Conservation (phyloP, 139 green algal genomes). For the Desmodesmus armatus region DNA sequence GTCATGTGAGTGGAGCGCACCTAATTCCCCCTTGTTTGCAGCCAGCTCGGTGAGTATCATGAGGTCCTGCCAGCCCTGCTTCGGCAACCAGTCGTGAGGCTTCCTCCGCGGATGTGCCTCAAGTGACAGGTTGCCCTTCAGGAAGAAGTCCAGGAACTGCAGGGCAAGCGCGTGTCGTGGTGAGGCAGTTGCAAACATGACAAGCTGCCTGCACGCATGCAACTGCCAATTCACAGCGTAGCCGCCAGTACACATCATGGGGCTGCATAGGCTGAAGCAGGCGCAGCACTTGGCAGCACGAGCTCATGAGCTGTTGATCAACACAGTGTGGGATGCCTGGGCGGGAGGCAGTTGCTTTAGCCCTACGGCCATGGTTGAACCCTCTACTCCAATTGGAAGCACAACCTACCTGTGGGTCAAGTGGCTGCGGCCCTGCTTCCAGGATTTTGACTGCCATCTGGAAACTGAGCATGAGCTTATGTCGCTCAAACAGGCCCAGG, state of each 20-base stretch:
- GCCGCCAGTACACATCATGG: too few relatives aligned
- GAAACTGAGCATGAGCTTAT: slow-evolving; percentile 76
- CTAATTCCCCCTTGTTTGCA: slow-evolving; percentile 49
- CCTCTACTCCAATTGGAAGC: too few relatives aligned
- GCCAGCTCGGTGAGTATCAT: slow-evolving; percentile 74
- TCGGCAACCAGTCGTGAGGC: slow-evolving; percentile 80
- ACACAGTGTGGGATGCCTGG: too few relatives aligned
- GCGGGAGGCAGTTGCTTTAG: too few relatives aligned
- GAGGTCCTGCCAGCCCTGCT: slow-evolving; percentile 89
- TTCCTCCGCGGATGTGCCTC: slow-evolving; percentile 72
- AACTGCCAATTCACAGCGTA: too few relatives aligned
- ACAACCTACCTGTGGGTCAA: slow-evolving; percentile 44
- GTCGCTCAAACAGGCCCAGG: slow-evolving; percentile 86
- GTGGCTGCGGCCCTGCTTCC: slow-evolving; percentile 60
- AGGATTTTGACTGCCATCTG: slow-evolving; percentile 87
- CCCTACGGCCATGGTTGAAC: too few relatives aligned
- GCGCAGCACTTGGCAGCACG: not conserved
- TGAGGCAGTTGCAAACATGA: too few relatives aligned
- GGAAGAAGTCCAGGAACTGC: slow-evolving; percentile 89
- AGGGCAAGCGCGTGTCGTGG: too few relatives aligned
- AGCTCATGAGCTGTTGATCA: too few relatives aligned
- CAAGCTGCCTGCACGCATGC: too few relatives aligned
- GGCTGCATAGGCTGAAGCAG: not conserved
- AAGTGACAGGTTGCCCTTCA: slow-evolving; percentile 88
- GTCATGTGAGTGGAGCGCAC: too few relatives aligned